Percentiles rank a stretch among this genome's conserved stretches.
Evolutionary conservation across 2,329 filamentous ascomycete genomes (phyloP).

Genomic region (Arthrobotrys musiformis): DNA sequence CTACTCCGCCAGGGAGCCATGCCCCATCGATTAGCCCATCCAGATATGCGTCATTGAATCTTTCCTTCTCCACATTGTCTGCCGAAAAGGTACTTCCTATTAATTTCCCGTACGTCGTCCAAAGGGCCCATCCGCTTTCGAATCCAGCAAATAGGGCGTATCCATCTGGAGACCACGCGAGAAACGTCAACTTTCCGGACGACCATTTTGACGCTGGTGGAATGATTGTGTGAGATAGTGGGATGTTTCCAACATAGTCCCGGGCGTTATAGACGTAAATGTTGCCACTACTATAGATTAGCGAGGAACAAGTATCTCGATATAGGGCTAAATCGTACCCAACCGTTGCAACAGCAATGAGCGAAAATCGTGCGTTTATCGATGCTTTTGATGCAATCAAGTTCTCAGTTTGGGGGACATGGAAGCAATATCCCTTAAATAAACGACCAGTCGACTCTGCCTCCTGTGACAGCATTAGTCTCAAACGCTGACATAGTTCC

Average conservation of each 20-base stretch:
- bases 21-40: constrained; percentile 78
- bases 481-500: not conserved
- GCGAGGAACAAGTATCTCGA: not conserved
- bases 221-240: constrained; percentile 80
- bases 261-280: constrained; percentile 91
- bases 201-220: constrained; percentile 74
- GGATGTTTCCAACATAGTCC: constrained; percentile 93
- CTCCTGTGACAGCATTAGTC: constrained; percentile 47
- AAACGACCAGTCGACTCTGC: constrained; percentile 67
- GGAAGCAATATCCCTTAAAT: constrained; percentile 92
- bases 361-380: constrained; percentile 93
- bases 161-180: constrained; percentile 92
- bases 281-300: constrained; percentile 67
- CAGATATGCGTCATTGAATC: constrained; percentile 82
- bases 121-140: constrained; percentile 90
- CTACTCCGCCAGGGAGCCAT: constrained; percentile 89
- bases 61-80: constrained; percentile 74
- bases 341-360: constrained; percentile 85
- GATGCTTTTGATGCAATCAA: constrained; percentile 74
- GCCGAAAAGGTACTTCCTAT: constrained; percentile 83
- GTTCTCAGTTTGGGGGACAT: constrained; percentile 73
- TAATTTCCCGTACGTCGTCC: constrained; percentile 96
- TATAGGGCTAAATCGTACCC: constrained; percentile 63
- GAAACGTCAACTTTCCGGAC: constrained; percentile 76
- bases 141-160: constrained; percentile 96